Base-by-base conservation (phyloP, 257 asterid species). In the Ballota nigra region DNA sequence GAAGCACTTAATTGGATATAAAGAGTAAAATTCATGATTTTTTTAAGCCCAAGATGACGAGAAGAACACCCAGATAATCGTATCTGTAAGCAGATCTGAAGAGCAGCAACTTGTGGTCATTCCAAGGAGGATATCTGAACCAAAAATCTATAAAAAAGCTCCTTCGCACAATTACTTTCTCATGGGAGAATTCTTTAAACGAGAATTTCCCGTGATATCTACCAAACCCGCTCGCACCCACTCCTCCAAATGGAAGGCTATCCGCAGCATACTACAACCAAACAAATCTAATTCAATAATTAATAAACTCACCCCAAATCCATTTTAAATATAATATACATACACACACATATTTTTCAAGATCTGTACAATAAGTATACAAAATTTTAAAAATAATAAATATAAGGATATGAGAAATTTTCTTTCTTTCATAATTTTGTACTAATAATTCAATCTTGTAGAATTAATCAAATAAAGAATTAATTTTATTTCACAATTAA, bases 41-140 rank as follows among this genome's bases (percentile, higher is more conserved):
- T 52, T 86, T 90, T 13, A 92, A 49, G 9, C 98, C 96, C 38
- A 92, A 16, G 24, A 86, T 0, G 71, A 71, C 66, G 77, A 92
- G 95, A 56, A 83, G 66, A 57, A 92, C 4, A 51, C 84, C 79
- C 29, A 90, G 55, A 74, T 92, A 90, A 82, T 90, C 83, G 71
- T 19, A 87, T 60, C 76, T 70, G 59, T 79, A 92, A 22, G 78
- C 92, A 45, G 76, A 64, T 76, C 75, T 83, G 29, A 92, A 76
- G 65, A 92, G 78, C 66, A 75, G 82, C 73, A 90, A 33, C 78
- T 78, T 88, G 4, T 84, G 61, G 9, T 75, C 26, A 71, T 68
- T 81, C 98, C 98, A 92, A 19, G 97, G 98, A 18, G 98, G 97
- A 76, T 92, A 92, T 81, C 98, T 83, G 83, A 90, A 90, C 97